phyloP scores from a whole-genome alignment of 2,329 filamentous ascomycete species.

The Aspergillus fischeri region DNA sequence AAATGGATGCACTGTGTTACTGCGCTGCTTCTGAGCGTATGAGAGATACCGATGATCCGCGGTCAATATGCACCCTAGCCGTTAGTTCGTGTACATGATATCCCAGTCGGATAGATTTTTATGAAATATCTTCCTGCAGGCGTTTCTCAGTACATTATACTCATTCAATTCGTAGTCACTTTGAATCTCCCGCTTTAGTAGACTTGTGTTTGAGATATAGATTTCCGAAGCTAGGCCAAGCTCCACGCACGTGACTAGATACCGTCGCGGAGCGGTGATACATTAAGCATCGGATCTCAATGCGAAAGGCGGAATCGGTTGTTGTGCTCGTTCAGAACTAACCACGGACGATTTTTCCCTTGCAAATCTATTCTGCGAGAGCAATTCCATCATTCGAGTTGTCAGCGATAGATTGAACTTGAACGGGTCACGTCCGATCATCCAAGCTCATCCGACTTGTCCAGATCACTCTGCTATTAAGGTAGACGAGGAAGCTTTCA shows the following conservation, averaged over 20 bases:
- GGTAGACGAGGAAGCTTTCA: neutral
- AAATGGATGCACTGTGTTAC: neutral
- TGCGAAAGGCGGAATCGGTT: neutral
- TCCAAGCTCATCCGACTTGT: neutral
- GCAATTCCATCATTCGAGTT: neutral
- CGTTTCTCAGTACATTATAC: neutral
- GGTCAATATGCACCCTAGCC: neutral
- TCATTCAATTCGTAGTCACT: neutral
- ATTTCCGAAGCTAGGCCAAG: neutral
- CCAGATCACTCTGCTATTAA: neutral
- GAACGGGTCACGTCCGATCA: neutral
- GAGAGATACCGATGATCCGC: neutral
- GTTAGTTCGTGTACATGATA: neutral
- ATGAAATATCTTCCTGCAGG: neutral
- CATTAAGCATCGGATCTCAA: neutral
- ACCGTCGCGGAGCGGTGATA: neutral
- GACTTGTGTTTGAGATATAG: neutral
- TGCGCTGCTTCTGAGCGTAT: neutral
- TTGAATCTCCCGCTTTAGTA: neutral
- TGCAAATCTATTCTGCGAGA: neutral
- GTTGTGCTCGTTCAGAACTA: neutral
- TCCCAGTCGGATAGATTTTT: neutral
- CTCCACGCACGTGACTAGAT: conserved; percentile 2
- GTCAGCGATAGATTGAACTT: neutral
- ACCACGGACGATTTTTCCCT: neutral